phyloP scores from a whole-genome alignment of 2,329 filamentous ascomycete species.

The Paraphoma chrysanthemicola region DNA sequence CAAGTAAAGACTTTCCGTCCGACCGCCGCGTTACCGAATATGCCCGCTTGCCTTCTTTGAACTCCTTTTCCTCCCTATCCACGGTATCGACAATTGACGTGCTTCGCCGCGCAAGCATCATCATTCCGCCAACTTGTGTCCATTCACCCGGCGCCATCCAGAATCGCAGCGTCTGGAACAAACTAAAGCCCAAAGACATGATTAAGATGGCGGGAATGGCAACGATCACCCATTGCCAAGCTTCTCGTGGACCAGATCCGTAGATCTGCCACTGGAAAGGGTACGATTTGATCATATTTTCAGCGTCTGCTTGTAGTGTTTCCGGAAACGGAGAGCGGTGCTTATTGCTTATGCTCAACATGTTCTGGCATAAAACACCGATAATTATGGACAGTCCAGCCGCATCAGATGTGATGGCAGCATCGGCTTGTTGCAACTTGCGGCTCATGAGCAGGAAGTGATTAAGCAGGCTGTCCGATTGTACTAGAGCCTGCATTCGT shows the following conservation, averaged over 20 bases:
- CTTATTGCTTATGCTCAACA: constrained; percentile 7
- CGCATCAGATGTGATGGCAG: constrained; percentile 1
- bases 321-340: constrained; percentile 3
- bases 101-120: not conserved
- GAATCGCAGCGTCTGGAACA: not conserved
- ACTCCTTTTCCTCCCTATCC: not conserved
- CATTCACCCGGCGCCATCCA: not conserved
- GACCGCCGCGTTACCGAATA: not conserved
- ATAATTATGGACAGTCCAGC: constrained; percentile 4
- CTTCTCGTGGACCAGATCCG: constrained; percentile 2
- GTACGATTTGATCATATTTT: constrained; percentile 1
- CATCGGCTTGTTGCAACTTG: not conserved
- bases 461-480: not conserved
- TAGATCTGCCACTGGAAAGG: constrained; percentile 15
- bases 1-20: not conserved
- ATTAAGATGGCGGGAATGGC: not conserved
- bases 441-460: constrained; percentile 4
- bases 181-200: not conserved
- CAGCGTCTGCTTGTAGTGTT: not conserved
- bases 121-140: not conserved
- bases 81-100: not conserved
- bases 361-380: constrained; percentile 4
- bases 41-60: not conserved
- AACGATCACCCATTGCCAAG: constrained; percentile 8
- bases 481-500: not conserved